Evolutionary conservation across 2,329 filamentous ascomycete species (phyloP).

Genomic region (Phialemoniopsis sp.): DNA sequence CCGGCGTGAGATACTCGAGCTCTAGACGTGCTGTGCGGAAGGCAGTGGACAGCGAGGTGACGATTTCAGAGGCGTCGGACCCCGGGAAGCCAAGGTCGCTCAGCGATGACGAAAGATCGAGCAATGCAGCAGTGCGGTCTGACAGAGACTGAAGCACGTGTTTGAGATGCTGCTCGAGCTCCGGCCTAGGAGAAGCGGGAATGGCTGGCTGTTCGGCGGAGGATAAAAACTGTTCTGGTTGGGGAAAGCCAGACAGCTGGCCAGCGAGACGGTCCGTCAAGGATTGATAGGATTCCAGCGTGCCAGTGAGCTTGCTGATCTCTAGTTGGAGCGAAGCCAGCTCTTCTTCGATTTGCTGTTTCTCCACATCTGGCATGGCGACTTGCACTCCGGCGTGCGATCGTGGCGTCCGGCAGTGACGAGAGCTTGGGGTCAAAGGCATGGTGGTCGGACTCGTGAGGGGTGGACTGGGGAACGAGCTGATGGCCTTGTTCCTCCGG

Average conservation of each 20-base stretch:
- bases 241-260: slow-evolving; percentile 26
- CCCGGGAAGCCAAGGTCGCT: slow-evolving; percentile 46
- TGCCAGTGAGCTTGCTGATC: slow-evolving; percentile 39
- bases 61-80: slow-evolving; percentile 39
- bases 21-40: slow-evolving; percentile 56
- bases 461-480: slow-evolving; percentile 53
- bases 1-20: slow-evolving; percentile 58
- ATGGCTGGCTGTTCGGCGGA: slow-evolving; percentile 4
- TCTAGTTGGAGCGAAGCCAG: slow-evolving; percentile 44
- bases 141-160: slow-evolving; percentile 39
- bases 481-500: slow-evolving; percentile 15
- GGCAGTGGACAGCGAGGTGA: slow-evolving; percentile 39
- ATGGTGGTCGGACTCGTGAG: slow-evolving; percentile 42
- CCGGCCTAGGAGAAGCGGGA: slow-evolving; percentile 12
- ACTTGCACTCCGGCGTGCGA: slow-evolving; percentile 35
- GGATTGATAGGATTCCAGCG: slow-evolving; percentile 41
- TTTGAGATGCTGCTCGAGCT: slow-evolving; percentile 38
- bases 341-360: slow-evolving; percentile 38
- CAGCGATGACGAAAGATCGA: slow-evolving; percentile 40
- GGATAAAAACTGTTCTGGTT: slow-evolving; percentile 13
- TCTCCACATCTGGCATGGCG: slow-evolving; percentile 35
- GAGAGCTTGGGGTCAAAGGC: slow-evolving; percentile 22
- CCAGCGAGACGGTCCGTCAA: slow-evolving; percentile 31
- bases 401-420: slow-evolving; percentile 14
- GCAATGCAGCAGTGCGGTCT: slow-evolving; percentile 43